Conservation (phyloP, 768 basidiomycete species). For the Suillus luteus region DNA sequence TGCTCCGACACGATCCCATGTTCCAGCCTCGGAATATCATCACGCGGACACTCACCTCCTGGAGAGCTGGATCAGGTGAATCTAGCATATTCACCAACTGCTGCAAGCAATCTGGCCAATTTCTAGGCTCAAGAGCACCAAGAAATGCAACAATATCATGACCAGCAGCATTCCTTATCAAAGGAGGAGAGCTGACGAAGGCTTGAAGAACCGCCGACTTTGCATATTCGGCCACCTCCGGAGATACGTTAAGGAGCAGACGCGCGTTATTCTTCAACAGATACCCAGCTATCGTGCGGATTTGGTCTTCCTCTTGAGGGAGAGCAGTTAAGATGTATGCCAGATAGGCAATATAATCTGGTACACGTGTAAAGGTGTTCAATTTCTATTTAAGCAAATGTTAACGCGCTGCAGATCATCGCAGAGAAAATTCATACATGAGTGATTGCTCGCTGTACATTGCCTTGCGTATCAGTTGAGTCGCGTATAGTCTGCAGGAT, state of each 20-base stretch:
- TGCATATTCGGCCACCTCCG: conserved; percentile 70
- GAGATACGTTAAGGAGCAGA: conserved; percentile 67
- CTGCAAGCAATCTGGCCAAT: conserved; percentile 94
- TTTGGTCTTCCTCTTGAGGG: conserved; percentile 85
- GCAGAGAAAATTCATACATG: conserved; percentile 53
- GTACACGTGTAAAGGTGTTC: conserved; percentile 81
- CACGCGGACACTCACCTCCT: conserved; percentile 69
- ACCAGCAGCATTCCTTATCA: conserved; percentile 93
- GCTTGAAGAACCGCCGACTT: conserved; percentile 78
- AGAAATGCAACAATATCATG: conserved; percentile 92
- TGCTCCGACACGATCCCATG: conserved; percentile 2
- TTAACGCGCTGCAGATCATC: conserved; percentile 24
- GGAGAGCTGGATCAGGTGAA: conserved; percentile 68
- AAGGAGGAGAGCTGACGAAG: conserved; percentile 77
- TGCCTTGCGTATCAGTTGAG: conserved; percentile 78
- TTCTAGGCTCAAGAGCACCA: conserved; percentile 82
- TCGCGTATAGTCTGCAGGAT: conserved; percentile 90
- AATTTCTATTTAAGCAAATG: conserved; percentile 61
- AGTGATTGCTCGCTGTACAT: conserved; percentile 78
- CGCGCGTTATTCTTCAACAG: conserved; percentile 95
- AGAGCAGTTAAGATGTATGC: conserved; percentile 86
- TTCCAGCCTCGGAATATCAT: conserved; percentile 6
- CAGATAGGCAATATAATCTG: conserved; percentile 95
- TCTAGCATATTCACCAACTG: conserved; percentile 82
- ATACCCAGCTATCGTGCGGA: conserved; percentile 94